Evolutionary conservation across 1,284 basidiomycete genomes (phyloP), one percentile per base, ranked within the genome.

Genomic region (Lignosus rhinocerotis): DNA sequence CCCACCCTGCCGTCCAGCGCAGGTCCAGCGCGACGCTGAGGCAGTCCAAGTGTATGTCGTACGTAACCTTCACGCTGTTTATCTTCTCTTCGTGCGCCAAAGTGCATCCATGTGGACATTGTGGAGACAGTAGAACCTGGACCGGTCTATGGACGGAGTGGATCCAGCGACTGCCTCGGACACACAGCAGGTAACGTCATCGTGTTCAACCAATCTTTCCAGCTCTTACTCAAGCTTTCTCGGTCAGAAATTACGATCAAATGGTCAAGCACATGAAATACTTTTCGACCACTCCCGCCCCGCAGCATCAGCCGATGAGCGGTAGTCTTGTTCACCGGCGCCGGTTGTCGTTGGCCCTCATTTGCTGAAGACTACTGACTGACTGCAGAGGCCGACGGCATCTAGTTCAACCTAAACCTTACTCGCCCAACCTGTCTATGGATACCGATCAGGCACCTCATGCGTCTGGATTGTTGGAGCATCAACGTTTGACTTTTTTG

Each of bases 401-500:
- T 25, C 25, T 25, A 25, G 25, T 25, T 25, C 25, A 25, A 25
- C 25, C 25, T 25, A 25, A 25, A 25, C 4, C 25, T 25, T 25
- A 8, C 32, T 41, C 25, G 25, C 31, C 16, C 30, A 16, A 46
- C 51, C 55, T 59, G 55, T 44, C 9, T 39, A 33, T 48, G 47
- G 61, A 52, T 31, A 59, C 61, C 61, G 61, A 62, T 62, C 61
- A 62, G 55, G 61, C 34, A 57, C 59, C 25, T 25, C 25, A 25
- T 25, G 25, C 25, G 25, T 25, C 25, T 25, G 25, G 3, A 21
- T 14, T 9, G 34, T 31, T 10, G 3, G 14, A 10, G 9, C 32
- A n/a, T 43, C 19, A 30, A 41, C 11, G 14, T 38, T 31, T 10
- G 33, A 54, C 45, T 19, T 19, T 32, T 19, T 11, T 21, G 2